Conservation (phyloP, 2,329 filamentous ascomycete genomes). For the Sphaerostilbella broomeana region DNA sequence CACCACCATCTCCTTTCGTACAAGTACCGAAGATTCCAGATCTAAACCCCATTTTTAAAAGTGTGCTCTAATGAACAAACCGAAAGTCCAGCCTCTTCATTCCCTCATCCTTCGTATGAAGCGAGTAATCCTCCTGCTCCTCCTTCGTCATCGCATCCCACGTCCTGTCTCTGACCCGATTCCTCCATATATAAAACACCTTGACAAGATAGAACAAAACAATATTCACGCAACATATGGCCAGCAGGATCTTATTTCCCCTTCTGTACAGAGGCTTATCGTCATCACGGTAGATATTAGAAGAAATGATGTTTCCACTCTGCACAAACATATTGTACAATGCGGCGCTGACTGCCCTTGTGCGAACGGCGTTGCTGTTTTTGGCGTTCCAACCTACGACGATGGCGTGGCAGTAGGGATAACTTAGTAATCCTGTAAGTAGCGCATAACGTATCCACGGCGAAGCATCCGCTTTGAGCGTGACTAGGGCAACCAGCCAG, state of each 20-base stretch:
- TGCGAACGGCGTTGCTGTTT: slow-evolving; percentile 53
- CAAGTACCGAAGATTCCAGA: no score
- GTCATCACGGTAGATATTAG: slow-evolving; percentile 35
- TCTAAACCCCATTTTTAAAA: no score
- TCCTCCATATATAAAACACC: slow-evolving; percentile 45
- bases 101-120: slow-evolving; percentile 36
- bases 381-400: slow-evolving; percentile 51
- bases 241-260: slow-evolving; percentile 46
- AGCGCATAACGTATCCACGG: slow-evolving; percentile 38
- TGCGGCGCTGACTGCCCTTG: slow-evolving; percentile 50
- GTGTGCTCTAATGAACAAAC: slow-evolving; percentile 29
- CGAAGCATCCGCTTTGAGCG: slow-evolving; percentile 29
- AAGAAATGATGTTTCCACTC: slow-evolving; percentile 26
- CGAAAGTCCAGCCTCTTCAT: slow-evolving; percentile 39
- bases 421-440: slow-evolving; percentile 27
- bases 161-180: slow-evolving; percentile 35
- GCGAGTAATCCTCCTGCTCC: slow-evolving; percentile 26
- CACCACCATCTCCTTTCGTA: no score
- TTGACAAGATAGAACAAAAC: slow-evolving; percentile 43
- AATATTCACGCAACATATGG: slow-evolving; percentile 41
- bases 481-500: slow-evolving; percentile 41
- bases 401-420: slow-evolving; percentile 41
- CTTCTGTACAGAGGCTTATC: slow-evolving; percentile 27
- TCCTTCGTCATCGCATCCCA: slow-evolving; percentile 44
- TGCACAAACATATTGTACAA: slow-evolving; percentile 46